phyloP scores from a whole-genome alignment of 2,329 filamentous ascomycete species.

The Talaromyces sp. region DNA sequence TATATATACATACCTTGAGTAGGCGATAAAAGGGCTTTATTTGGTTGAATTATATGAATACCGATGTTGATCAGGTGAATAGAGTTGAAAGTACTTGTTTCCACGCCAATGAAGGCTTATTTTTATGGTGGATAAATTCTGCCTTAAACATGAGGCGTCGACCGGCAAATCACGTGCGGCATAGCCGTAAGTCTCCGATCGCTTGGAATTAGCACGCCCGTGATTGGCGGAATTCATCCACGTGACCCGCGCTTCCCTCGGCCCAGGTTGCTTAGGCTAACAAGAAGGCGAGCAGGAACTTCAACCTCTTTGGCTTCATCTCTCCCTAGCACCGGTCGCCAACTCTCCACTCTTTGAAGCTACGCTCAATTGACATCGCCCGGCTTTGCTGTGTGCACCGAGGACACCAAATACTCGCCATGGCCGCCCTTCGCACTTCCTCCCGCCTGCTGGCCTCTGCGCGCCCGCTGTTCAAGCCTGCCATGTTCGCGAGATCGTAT shows the following conservation, averaged over 20 bases:
- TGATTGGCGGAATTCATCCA: constrained; percentile 1
- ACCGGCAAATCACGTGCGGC: constrained; percentile 7
- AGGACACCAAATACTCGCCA: constrained; percentile 21
- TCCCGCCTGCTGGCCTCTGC: constrained; percentile 42
- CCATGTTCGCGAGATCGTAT: constrained; percentile 38
- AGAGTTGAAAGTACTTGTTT: neutral
- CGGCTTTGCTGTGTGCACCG: neutral
- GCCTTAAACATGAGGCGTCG: neutral
- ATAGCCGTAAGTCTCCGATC: constrained; percentile 14
- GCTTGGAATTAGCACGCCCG: constrained; percentile 2
- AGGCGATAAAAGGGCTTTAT: neutral
- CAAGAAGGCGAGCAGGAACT: constrained; percentile 10
- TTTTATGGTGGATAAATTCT: neutral
- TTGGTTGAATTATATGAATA: neutral
- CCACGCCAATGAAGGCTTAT: neutral
- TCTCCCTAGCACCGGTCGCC: neutral
- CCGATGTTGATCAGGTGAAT: neutral
- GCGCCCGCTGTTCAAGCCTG: constrained; percentile 37
- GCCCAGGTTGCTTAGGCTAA: constrained; percentile 9
- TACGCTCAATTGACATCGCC: constrained; percentile 9
- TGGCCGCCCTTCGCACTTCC: constrained; percentile 47
- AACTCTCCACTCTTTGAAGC: constrained; percentile 7
- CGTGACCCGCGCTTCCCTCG: constrained; percentile 11
- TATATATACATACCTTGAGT: neutral
- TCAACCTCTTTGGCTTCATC: constrained; percentile 6